Percentiles rank a stretch among this genome's conserved stretches.
phyloP scores from a whole-genome alignment of 169 alveolate genomes.

The Plasmodium adleri region DNA sequence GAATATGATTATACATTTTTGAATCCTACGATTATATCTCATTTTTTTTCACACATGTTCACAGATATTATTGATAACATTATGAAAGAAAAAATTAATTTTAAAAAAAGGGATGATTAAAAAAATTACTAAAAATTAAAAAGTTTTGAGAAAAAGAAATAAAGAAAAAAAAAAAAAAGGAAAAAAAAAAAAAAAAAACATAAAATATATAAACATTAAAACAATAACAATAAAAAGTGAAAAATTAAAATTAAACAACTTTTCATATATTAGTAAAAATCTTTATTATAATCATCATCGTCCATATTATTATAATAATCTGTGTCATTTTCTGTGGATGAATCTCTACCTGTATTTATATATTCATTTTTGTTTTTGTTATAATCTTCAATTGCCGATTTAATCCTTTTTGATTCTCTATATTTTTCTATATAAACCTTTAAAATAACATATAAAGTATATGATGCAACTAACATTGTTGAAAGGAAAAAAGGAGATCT shows the following conservation, averaged over 20 bases:
- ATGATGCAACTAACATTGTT: constrained; percentile 70
- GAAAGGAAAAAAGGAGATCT: constrained; percentile 70
- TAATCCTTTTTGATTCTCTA: constrained; percentile 72
- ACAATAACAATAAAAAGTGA: neutral
- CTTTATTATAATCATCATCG: constrained; percentile 27
- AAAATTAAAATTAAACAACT: neutral
- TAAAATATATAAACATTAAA: neutral
- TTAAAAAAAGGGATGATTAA: constrained; percentile 39
- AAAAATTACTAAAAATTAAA: constrained; percentile 6
- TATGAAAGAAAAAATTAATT: constrained; percentile 34
- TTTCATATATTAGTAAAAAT: constrained; percentile 8
- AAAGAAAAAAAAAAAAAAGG: neutral
- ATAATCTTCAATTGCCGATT: constrained; percentile 58
- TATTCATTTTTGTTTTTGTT: constrained; percentile 66
- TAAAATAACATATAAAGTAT: constrained; percentile 66
- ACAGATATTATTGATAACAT: constrained; percentile 67
- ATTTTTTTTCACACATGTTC: constrained; percentile 67
- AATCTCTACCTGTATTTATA: constrained; percentile 72
- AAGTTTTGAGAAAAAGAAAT: constrained; percentile 1
- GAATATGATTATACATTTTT: constrained; percentile 60
- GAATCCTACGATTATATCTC: constrained; percentile 74
- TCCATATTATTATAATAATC: constrained; percentile 36
- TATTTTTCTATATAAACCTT: constrained; percentile 76
- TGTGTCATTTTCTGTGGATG: constrained; percentile 26
- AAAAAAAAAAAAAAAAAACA: no score